Percentiles rank a stretch among this genome's conserved stretches.
phyloP scores from a whole-genome alignment of 2,329 filamentous ascomycete genomes.

The Ascomycota sp. region DNA sequence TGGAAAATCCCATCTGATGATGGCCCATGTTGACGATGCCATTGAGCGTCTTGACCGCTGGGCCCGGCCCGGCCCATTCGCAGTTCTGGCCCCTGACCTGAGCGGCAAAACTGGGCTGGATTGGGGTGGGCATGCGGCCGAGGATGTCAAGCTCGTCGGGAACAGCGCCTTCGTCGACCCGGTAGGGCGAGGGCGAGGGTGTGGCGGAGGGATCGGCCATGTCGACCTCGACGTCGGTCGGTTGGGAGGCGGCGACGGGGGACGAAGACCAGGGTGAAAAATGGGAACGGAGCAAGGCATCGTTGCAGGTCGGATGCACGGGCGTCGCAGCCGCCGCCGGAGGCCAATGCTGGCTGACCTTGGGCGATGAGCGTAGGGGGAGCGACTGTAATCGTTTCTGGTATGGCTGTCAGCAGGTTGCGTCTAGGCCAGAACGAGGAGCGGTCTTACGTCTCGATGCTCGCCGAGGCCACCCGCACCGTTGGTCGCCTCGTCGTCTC shows the following conservation, averaged over 20 bases:
- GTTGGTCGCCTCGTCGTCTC: slow-evolving; percentile 20
- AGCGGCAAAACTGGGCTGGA: slow-evolving; percentile 33
- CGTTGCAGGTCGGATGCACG: slow-evolving; percentile 18
- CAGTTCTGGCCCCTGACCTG: slow-evolving; percentile 31
- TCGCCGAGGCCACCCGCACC: slow-evolving; percentile 22
- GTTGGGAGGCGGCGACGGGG: slow-evolving; percentile 3
- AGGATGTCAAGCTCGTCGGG: slow-evolving; percentile 6
- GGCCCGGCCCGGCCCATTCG: slow-evolving; percentile 15
- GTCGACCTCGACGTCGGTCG: slow-evolving; percentile 23
- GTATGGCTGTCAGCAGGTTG: background rate
- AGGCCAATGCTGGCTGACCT: slow-evolving; percentile 9
- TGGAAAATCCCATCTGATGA: slow-evolving; percentile 16
- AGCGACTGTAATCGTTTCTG: slow-evolving; percentile 33
- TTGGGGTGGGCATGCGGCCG: slow-evolving; percentile 34
- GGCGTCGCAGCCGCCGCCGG: slow-evolving; percentile 15
- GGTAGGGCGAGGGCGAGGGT: slow-evolving; percentile 3
- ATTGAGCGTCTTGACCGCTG: slow-evolving; percentile 12
- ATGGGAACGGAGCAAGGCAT: slow-evolving; percentile 10
- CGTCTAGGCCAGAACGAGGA: background rate
- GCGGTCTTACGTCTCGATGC: slow-evolving; percentile 23
- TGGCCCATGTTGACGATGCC: slow-evolving; percentile 17
- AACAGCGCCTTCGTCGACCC: slow-evolving; percentile 4
- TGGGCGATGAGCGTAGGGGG: slow-evolving; percentile 24
- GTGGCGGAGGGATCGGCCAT: slow-evolving; percentile 18
- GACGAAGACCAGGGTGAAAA: slow-evolving; percentile 13